Percentiles rank a stretch among this genome's conserved stretches.
Conservation (phyloP, 2,329 filamentous ascomycete species). For the Aspergillus transmontanensis region DNA sequence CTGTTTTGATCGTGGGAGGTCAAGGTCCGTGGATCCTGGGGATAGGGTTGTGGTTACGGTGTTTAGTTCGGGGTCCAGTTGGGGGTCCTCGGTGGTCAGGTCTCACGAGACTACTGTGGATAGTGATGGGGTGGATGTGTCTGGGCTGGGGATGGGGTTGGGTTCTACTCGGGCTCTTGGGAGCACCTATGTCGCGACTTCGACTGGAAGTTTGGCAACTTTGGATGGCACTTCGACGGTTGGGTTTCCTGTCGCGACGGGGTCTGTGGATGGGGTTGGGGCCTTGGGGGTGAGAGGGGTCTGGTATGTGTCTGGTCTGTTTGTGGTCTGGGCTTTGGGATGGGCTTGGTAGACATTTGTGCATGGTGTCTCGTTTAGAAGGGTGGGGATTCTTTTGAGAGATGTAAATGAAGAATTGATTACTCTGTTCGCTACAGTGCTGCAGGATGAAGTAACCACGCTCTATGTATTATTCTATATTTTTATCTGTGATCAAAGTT, state of each 20-base stretch:
- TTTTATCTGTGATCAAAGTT: not conserved
- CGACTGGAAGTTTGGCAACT: too few relatives aligned
- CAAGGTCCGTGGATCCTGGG: not conserved
- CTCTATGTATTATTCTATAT: not conserved
- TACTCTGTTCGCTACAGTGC: not conserved
- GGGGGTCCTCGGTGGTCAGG: not conserved
- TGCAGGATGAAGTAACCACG: not conserved
- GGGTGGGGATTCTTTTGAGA: not conserved
- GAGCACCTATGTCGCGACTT: not conserved
- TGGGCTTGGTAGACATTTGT: not conserved
- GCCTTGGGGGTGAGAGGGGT: too few relatives aligned
- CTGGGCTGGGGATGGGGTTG: not conserved
- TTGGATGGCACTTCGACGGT: not conserved
- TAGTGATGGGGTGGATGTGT: not conserved
- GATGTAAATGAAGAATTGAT: too few relatives aligned
- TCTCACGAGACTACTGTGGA: too few relatives aligned
- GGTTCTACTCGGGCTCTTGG: not conserved
- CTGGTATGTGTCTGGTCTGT: not conserved
- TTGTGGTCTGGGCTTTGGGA: not conserved
- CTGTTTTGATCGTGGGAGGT: not conserved
- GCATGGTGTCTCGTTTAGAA: not conserved
- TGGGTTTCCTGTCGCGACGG: not conserved
- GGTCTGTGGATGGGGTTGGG: not conserved
- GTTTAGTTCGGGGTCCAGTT: not conserved
- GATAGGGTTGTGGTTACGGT: not conserved